Evolutionary conservation across 352 stramenopile species (phyloP), one percentile per base, ranked within the genome.

Genomic region (Globisporangium acanthophoron): DNA sequence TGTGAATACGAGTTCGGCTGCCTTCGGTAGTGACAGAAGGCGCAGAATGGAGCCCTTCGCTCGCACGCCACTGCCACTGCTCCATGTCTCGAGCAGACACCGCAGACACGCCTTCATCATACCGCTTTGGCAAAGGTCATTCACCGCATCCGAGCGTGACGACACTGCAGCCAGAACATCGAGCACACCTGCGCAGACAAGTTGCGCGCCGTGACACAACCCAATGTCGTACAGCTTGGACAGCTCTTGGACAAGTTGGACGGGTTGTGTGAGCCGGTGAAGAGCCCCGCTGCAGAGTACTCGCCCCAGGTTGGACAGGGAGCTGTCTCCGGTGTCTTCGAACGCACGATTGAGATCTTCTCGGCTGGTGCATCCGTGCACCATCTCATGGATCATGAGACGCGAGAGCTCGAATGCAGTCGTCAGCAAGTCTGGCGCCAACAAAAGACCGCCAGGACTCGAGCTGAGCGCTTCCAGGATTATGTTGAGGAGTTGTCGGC

Each of bases 1-100:
- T 2, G 43, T 35, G 21, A 78, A 74, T 11, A 66, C 54, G 9
- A 24, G 8, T 0, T 24, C 15, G 20, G 47, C 51, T n/a, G 59
- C 20, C 3, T 21, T 15, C 12, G 54, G 41, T 3, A 59, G 31
- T 5, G 54, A 40, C 20, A 66, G 54, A 24, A 66, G 47, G 27
- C 33, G 54, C 21, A 66, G 45, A 5, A 60, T 29, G 3, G 40
- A 7, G 18, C 33, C 21, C 31, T 50, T 45, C 7, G 21, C 45
- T 37, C 27, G 29, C 35, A 49, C 52, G 13, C 46, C 24, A 5
- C 29, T 24, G 18, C 18, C n/a, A 5, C 6, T 46, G 24, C 39
- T 1, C 59, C 59, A 65, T 0, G 44, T 29, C 21, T 31, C 29
- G n/a, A 65, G 31, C 39, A 60, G 29, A n/a, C 43, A 16, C 6